Evolutionary conservation across 208 protist genomes (phyloP).

Genomic region (Leishmania braziliensis): DNA sequence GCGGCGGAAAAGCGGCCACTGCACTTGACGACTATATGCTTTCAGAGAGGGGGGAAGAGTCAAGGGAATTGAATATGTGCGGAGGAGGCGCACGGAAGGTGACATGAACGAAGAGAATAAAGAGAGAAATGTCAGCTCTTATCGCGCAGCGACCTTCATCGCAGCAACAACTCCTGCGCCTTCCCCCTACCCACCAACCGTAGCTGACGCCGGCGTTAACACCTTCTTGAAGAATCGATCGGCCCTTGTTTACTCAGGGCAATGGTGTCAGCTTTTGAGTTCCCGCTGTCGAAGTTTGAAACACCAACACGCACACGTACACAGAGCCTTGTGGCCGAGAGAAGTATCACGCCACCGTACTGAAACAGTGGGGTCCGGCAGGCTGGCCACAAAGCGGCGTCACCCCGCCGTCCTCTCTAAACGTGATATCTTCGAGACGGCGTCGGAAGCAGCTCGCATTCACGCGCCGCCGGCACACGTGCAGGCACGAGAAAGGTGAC

Average conservation of each 20-base stretch:
- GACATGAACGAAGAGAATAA: not conserved
- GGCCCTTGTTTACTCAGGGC: not conserved
- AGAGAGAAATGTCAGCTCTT: not conserved
- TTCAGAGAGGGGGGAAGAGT: slow-evolving; percentile 10
- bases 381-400: not conserved
- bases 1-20: not conserved
- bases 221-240: not conserved
- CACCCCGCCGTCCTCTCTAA: not conserved
- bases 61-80: slow-evolving; percentile 2
- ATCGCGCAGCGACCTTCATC: not conserved
- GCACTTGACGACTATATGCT: not conserved
- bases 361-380: not conserved
- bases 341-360: not conserved
- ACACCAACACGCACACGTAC: not conserved
- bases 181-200: not conserved
- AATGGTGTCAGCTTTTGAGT: not conserved
- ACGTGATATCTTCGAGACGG: not conserved
- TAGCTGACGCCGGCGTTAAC: not conserved
- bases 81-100: not conserved
- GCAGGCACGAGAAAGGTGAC: not conserved
- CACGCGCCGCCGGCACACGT: not conserved
- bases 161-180: not conserved
- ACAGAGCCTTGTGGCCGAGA: not conserved
- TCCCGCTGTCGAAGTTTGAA: not conserved
- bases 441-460: not conserved